These are phyloP conservation scores for Mortierella alpina DNA, from an alignment of 192 early-diverging fungal species.

Conservation along the genomic window DNA sequence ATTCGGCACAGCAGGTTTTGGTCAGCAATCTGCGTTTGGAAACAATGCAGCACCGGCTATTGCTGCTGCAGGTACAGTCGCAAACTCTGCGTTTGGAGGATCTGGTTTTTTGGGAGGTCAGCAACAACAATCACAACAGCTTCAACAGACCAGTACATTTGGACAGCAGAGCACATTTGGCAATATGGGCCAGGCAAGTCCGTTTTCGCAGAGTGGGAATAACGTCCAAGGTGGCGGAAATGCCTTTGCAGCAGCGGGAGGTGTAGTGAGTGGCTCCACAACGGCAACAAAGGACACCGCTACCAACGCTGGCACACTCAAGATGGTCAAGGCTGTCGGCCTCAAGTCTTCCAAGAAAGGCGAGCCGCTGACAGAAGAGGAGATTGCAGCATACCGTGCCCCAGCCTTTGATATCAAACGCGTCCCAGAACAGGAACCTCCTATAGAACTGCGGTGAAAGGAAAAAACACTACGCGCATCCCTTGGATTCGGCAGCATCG, in stretches of 20 bases:
- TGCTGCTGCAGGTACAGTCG: background rate
- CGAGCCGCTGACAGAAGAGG: constrained; percentile 29
- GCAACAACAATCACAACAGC: constrained; percentile 15
- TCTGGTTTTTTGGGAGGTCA: constrained; percentile 4
- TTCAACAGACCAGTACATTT: background rate
- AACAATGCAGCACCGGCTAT: constrained; percentile 19
- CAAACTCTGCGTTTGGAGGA: constrained; percentile 15
- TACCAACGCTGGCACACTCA: constrained; percentile 3
- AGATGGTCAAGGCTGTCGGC: constrained; percentile 27
- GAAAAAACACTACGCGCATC: background rate
- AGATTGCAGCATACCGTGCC: constrained; percentile 50
- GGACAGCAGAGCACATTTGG: constrained; percentile 16
- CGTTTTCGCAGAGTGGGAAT: constrained; percentile 6
- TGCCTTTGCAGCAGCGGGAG: background rate
- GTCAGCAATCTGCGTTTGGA: constrained; percentile 22
- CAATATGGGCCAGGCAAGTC: background rate
- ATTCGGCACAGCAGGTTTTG: constrained; percentile 16
- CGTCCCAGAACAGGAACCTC: constrained; percentile 60
- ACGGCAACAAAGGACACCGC: constrained; percentile 12
- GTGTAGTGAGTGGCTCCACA: background rate
- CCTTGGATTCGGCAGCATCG: background rate
- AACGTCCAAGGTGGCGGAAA: background rate
- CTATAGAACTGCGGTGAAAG: constrained; percentile 51
- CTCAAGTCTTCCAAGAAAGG: constrained; percentile 29
- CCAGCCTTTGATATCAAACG: constrained; percentile 43